Percentiles rank a stretch among this genome's conserved stretches.
Evolutionary conservation across 495 filamentous ascomycete genomes (phyloP).

Genomic region (Trichodelitschia bisporula): DNA sequence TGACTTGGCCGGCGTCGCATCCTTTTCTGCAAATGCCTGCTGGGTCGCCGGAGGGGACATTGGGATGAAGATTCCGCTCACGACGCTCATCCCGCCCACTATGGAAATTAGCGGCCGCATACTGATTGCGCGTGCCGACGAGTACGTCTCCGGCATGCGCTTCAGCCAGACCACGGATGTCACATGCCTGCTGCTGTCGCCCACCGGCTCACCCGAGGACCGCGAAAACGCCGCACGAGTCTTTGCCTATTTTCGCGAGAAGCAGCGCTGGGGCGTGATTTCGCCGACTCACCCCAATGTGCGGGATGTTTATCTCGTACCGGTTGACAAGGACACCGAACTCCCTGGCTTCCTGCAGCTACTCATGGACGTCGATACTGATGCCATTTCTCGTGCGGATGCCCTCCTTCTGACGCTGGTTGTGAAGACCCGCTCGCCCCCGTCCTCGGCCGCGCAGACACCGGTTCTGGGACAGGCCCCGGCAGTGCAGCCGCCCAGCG

Average conservation of each 20-base stretch:
- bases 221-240: conserved; percentile 21
- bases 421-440: neutral
- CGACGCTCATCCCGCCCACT: conserved; percentile 37
- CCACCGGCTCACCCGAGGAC: no score
- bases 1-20: conserved; percentile 48
- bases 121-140: conserved; percentile 49
- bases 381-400: neutral
- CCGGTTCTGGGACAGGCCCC: neutral
- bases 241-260: conserved; percentile 53
- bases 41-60: conserved; percentile 63
- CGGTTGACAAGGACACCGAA: conserved; percentile 12
- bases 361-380: neutral
- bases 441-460: neutral
- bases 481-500: neutral
- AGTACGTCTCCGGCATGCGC: conserved; percentile 65
- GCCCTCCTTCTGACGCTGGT: neutral
- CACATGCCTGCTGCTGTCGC: conserved; percentile 27
- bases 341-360: conserved; percentile 22
- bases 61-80: conserved; percentile 34
- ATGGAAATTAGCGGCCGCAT: conserved; percentile 69
- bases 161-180: conserved; percentile 53
- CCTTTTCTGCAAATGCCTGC: conserved; percentile 51
- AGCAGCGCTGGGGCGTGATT: conserved; percentile 61
- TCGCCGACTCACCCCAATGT: conserved; percentile 15
- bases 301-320: conserved; percentile 19